These are phyloP conservation scores for Oryza meridionalis DNA, from an alignment of 176 grass and related monocot species.

Conservation along the genomic window DNA sequence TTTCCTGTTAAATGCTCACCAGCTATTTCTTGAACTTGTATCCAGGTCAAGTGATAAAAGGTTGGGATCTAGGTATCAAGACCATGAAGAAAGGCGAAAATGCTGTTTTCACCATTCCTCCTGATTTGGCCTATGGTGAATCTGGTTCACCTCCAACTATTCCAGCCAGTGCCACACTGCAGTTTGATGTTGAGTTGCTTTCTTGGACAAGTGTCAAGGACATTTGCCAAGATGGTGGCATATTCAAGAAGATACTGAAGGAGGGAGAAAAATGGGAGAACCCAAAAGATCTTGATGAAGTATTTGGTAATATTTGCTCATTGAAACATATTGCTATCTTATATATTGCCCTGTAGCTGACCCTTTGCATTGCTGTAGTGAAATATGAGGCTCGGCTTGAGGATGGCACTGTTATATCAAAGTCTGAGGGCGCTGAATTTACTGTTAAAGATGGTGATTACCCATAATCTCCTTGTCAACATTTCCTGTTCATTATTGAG, in stretches of 20 bases:
- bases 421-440: conserved; percentile 80
- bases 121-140: conserved; percentile 90
- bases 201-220: conserved; percentile 92
- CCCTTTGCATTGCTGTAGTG: conserved; percentile 45
- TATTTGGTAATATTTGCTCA: conserved; percentile 69
- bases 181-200: conserved; percentile 95
- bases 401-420: conserved; percentile 76
- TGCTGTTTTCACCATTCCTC: conserved; percentile 92
- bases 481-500: neutral
- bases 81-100: conserved; percentile 99
- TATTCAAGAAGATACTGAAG: conserved; percentile 85
- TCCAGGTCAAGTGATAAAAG: conserved; percentile 94
- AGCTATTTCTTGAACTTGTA: conserved; percentile 16
- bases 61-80: conserved; percentile 97
- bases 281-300: conserved; percentile 93
- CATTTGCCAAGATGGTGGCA: conserved; percentile 93
- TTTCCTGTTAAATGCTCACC: neutral
- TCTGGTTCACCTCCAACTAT: conserved; percentile 87
- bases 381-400: conserved; percentile 86
- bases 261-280: conserved; percentile 98
- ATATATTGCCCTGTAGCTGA: neutral
- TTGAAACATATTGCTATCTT: neutral
- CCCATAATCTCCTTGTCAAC: neutral
- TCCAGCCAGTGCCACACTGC: conserved; percentile 82
- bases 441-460: conserved; percentile 88